These are phyloP conservation scores for Rhododendron kiyosumense DNA, from an alignment of 148 eudicot genomes.

Conservation along the genomic window DNA sequence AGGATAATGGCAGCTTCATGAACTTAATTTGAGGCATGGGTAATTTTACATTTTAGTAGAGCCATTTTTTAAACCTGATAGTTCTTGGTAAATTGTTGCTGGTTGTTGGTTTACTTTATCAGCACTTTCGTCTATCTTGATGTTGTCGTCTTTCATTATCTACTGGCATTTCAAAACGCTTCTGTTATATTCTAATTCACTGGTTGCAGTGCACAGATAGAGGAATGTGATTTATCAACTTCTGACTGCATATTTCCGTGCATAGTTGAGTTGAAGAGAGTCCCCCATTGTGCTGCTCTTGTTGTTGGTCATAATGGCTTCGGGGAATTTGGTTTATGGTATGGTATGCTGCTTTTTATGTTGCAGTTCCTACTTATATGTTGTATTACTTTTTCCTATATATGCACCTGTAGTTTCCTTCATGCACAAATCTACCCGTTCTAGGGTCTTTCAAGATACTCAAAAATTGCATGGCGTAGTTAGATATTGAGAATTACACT, in stretches of 20 bases:
- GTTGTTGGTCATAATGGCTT: slow-evolving; percentile 86
- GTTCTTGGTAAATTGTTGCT: neutral
- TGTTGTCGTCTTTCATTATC: neutral
- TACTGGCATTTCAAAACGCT: neutral
- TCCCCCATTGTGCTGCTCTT: slow-evolving; percentile 52
- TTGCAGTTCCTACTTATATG: neutral
- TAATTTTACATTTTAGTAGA: neutral
- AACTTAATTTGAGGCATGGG: neutral
- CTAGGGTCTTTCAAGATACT: neutral
- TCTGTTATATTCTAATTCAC: neutral
- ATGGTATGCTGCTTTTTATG: slow-evolving; percentile 45
- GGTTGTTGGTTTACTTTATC: neutral
- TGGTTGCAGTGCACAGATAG: slow-evolving; percentile 49
- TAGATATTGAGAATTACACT: neutral
- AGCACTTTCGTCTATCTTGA: neutral
- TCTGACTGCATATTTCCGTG: slow-evolving; percentile 61
- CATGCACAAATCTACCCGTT: neutral
- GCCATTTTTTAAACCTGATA: neutral
- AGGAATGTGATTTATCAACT: slow-evolving; percentile 56
- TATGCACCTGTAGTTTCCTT: neutral
- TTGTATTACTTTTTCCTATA: neutral
- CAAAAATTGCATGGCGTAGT: neutral
- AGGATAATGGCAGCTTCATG: neutral
- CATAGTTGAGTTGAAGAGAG: slow-evolving; percentile 65
- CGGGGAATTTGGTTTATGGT: slow-evolving; percentile 90